Conservation (phyloP, 108 stramenopile species). For the Bacterosira constricta region DNA sequence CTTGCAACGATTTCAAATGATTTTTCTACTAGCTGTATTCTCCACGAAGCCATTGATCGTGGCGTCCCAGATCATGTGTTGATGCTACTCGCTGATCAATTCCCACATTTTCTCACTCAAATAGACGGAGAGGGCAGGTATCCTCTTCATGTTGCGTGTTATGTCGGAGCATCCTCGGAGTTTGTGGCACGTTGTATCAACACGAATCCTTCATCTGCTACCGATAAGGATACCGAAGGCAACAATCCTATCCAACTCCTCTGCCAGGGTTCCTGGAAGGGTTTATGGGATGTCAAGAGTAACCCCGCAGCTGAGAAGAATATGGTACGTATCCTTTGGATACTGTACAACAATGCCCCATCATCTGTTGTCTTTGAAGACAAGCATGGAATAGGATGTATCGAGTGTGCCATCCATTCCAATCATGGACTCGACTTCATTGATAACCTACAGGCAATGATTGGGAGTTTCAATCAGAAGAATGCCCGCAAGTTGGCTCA, state of each 20-base stretch:
- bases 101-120: not conserved
- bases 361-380: not conserved
- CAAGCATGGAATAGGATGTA: not conserved
- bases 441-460: not conserved
- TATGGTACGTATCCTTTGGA: not conserved
- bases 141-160: not conserved
- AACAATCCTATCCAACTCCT: not conserved
- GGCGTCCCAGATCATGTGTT: not conserved
- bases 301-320: not conserved
- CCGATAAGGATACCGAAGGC: not conserved
- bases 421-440: not conserved
- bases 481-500: not conserved
- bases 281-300: not conserved
- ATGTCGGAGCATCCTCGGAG: not conserved
- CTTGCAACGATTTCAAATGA: not conserved
- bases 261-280: not conserved
- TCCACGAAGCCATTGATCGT: not conserved
- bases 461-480: not conserved
- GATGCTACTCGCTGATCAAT: not conserved
- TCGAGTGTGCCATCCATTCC: not conserved
- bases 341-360: not conserved
- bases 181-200: not conserved
- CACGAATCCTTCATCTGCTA: not conserved
- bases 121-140: not conserved
- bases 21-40: not conserved